Evolutionary conservation across 2,329 filamentous ascomycete genomes (phyloP).

Genomic region (Cadophora sp.): DNA sequence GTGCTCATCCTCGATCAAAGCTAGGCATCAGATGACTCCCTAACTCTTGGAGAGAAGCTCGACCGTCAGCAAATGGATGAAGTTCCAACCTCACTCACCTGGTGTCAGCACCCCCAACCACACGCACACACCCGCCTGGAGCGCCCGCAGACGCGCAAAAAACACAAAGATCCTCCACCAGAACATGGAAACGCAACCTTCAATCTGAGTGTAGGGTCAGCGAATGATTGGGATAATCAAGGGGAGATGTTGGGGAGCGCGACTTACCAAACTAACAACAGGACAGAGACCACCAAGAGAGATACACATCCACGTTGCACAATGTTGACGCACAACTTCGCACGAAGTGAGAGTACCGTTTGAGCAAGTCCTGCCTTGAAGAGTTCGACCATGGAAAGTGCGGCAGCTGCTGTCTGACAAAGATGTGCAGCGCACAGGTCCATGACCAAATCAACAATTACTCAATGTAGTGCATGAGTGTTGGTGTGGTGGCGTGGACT

Average conservation of each 20-base stretch:
- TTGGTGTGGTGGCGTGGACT: too few relatives aligned
- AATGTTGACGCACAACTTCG: background rate
- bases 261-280: constrained; percentile 1
- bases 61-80: constrained; percentile 10
- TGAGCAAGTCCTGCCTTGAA: background rate
- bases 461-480: background rate
- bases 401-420: background rate
- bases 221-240: background rate
- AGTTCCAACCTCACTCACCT: constrained; percentile 8
- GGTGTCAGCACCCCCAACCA: constrained; percentile 1
- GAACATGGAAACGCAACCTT: background rate
- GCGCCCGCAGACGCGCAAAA: too few relatives aligned
- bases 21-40: constrained; percentile 5
- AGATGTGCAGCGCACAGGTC: background rate
- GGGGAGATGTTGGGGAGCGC: too few relatives aligned
- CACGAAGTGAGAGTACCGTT: background rate
- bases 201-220: background rate
- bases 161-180: too few relatives aligned
- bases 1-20: constrained; percentile 10
- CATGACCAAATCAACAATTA: background rate
- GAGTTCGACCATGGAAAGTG: background rate
- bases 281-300: background rate
- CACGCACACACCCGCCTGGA: background rate
- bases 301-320: background rate
- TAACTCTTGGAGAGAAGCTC: background rate